These are phyloP conservation scores for Diplodia scrobiculata DNA, from an alignment of 2,329 filamentous ascomycete species.

Conservation along the genomic window DNA sequence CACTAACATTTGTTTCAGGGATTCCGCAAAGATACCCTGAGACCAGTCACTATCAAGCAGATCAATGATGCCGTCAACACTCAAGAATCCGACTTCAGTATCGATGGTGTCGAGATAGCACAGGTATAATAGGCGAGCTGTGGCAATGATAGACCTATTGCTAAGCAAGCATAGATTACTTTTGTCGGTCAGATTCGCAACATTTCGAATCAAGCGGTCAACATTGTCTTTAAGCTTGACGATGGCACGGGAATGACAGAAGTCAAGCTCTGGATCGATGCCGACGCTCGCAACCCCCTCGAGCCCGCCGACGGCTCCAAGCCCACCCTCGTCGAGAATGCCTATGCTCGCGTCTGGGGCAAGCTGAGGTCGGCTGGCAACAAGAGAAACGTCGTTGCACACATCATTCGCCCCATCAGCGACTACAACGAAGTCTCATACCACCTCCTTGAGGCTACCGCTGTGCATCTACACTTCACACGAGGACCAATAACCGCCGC, in stretches of 20 bases:
- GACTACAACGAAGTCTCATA: conserved; percentile 93
- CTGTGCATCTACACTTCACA: conserved; percentile 81
- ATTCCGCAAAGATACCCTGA: conserved; percentile 80
- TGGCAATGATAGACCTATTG: background rate
- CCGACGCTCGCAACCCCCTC: conserved; percentile 55
- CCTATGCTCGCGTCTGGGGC: conserved; percentile 84
- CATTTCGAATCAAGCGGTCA: conserved; percentile 83
- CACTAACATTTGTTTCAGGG: conserved; percentile 45
- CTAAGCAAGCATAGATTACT: conserved; percentile 63
- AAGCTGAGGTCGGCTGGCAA: conserved; percentile 80
- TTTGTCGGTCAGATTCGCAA: conserved; percentile 89
- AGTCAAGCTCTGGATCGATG: conserved; percentile 82
- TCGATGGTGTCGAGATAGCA: conserved; percentile 74
- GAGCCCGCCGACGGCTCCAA: conserved; percentile 52
- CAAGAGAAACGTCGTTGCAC: conserved; percentile 77
- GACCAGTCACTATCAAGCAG: conserved; percentile 95
- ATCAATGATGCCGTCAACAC: conserved; percentile 77
- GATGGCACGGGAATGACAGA: conserved; percentile 93
- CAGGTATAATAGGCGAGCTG: conserved; percentile 47
- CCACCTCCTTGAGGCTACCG: conserved; percentile 86
- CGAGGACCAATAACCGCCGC: conserved; percentile 61
- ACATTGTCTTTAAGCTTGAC: conserved; percentile 89
- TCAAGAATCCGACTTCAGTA: conserved; percentile 74
- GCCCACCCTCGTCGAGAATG: conserved; percentile 66
- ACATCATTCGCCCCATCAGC: conserved; percentile 75